These are phyloP conservation scores for Solanum medicagineum DNA, from an alignment of 257 asterid genomes.

Conservation along the genomic window DNA sequence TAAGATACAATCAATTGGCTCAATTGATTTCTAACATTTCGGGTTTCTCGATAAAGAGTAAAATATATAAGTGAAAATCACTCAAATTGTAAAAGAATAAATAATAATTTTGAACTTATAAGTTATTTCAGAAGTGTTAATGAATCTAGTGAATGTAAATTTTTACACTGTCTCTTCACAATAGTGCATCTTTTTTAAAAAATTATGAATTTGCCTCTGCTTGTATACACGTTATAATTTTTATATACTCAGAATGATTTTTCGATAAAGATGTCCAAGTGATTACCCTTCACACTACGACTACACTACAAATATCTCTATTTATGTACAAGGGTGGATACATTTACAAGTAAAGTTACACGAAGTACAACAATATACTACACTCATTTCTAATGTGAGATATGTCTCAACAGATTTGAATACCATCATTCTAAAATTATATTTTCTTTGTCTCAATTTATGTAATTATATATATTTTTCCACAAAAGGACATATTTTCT, in stretches of 20 bases:
- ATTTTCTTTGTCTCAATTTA: too few relatives aligned
- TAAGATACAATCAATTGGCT: neutral
- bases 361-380: neutral
- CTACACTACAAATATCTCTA: neutral
- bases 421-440: neutral
- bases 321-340: neutral
- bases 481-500: too few relatives aligned
- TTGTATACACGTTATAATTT: neutral
- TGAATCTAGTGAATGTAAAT: neutral
- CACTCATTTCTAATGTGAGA: neutral
- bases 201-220: neutral
- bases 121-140: neutral
- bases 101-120: neutral
- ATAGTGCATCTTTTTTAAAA: neutral
- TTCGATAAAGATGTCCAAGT: accelerated
- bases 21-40: neutral
- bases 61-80: neutral
- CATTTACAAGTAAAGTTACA: neutral
- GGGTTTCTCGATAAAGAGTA: neutral
- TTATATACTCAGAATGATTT: neutral
- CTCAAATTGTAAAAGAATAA: neutral
- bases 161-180: neutral
- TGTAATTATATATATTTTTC: too few relatives aligned
- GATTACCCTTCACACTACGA: neutral
- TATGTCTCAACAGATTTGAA: neutral